These are phyloP conservation scores for Phytophthora crassamura DNA, from an alignment of 352 stramenopile genomes.

Conservation along the genomic window DNA sequence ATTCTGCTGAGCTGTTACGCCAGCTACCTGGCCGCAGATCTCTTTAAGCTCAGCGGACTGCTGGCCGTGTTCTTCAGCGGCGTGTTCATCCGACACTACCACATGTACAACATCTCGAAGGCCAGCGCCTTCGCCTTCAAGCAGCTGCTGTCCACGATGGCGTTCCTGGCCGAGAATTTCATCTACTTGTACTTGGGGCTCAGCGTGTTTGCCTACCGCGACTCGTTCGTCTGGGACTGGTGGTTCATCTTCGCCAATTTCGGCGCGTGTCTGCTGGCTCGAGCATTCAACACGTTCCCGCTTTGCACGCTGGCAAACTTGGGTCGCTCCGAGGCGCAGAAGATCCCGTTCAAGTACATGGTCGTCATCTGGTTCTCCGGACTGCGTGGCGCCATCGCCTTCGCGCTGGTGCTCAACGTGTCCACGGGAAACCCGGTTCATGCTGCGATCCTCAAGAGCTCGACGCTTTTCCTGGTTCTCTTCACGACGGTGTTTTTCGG, in stretches of 20 bases:
- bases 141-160: constrained; percentile 65
- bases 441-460: constrained; percentile 66
- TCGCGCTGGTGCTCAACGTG: constrained; percentile 88
- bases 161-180: constrained; percentile 78
- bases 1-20: constrained; percentile 78
- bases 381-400: constrained; percentile 93
- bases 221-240: constrained; percentile 76
- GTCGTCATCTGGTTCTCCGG: constrained; percentile 94
- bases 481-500: constrained; percentile 72
- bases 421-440: constrained; percentile 47
- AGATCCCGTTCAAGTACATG: constrained; percentile 75
- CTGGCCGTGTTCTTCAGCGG: constrained; percentile 93
- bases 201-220: constrained; percentile 69
- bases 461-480: constrained; percentile 71
- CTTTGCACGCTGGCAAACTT: constrained; percentile 68
- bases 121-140: constrained; percentile 63
- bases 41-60: constrained; percentile 84
- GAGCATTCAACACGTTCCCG: constrained; percentile 77
- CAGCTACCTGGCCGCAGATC: constrained; percentile 74
- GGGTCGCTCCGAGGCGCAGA: constrained; percentile 37
- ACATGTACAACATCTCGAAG: constrained; percentile 75
- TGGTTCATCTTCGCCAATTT: constrained; percentile 63
- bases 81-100: constrained; percentile 78
- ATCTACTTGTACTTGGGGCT: constrained; percentile 79
- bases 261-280: constrained; percentile 50